Evolutionary conservation across 2,329 filamentous ascomycete species (phyloP).

Genomic region (Cladophialophora bantiana): DNA sequence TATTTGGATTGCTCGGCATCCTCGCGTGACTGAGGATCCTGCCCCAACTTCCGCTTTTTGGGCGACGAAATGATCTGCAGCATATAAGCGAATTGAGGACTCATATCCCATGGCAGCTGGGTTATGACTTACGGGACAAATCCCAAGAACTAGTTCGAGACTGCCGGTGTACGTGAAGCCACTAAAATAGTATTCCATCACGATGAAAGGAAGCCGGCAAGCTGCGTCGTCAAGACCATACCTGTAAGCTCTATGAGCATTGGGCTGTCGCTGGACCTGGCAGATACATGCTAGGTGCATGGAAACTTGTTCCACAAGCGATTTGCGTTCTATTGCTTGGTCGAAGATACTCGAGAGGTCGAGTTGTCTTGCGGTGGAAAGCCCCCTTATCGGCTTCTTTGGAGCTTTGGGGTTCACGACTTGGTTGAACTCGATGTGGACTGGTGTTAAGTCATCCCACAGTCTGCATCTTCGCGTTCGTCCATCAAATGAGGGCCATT

Average conservation of each 20-base stretch:
- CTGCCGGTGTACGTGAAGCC: background rate
- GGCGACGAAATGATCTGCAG: background rate
- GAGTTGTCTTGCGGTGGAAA: background rate
- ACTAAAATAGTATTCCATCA: conserved; percentile 1
- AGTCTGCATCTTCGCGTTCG: background rate
- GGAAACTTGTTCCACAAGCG: background rate
- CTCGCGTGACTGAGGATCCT: background rate
- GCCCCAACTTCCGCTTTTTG: background rate
- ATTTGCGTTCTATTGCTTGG: background rate
- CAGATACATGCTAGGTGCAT: background rate
- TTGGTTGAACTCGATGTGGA: background rate
- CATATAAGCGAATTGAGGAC: background rate
- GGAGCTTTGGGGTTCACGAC: background rate
- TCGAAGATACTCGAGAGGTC: background rate
- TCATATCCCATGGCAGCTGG: background rate
- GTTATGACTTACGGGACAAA: conserved; percentile 6
- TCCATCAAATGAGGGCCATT: background rate
- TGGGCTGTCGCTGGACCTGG: background rate
- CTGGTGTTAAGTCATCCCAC: background rate
- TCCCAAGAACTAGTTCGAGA: background rate
- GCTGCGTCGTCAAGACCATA: background rate
- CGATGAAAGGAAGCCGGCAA: background rate
- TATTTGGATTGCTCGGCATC: conserved; percentile 1
- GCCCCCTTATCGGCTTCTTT: background rate
- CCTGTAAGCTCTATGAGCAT: background rate